A percentile compares a stretch with the other conserved stretches of the same genome.
phyloP scores from a whole-genome alignment of 2,329 filamentous ascomycete genomes.

The Epichloe brachyelytri region DNA sequence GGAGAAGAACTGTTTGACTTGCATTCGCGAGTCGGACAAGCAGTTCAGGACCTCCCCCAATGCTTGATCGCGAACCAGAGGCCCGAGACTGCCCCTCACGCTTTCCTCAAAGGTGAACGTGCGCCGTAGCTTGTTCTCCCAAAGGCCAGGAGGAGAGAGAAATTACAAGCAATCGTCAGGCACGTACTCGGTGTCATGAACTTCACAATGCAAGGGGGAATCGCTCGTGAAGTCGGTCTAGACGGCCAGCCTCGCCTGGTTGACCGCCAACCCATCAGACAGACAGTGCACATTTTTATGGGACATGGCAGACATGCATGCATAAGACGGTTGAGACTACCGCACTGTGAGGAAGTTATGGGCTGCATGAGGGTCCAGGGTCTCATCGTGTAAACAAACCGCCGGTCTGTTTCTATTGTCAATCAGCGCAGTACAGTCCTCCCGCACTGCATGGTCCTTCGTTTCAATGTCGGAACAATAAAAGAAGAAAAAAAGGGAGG shows the following conservation, averaged over 20 bases:
- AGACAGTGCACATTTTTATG: not conserved
- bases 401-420: not conserved
- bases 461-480: too few species aligned
- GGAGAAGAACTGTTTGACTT: slow-evolving; percentile 1
- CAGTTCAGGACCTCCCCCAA: not conserved
- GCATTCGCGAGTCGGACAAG: slow-evolving; percentile 3
- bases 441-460: not conserved
- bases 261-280: slow-evolving; percentile 1
- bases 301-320: not conserved
- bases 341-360: slow-evolving; percentile 1
- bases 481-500: too few species aligned
- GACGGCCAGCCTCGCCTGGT: not conserved
- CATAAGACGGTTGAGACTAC: not conserved
- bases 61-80: not conserved
- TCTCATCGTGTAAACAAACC: not conserved
- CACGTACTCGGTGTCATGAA: not conserved
- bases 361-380: slow-evolving; percentile 3
- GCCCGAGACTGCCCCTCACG: not conserved
- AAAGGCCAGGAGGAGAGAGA: not conserved
- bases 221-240: not conserved
- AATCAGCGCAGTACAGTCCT: not conserved
- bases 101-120: not conserved
- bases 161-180: not conserved
- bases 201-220: not conserved
- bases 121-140: not conserved